Evolutionary conservation across 2,329 filamentous ascomycete genomes (phyloP).

Genomic region (Dichotomopilus funicola): DNA sequence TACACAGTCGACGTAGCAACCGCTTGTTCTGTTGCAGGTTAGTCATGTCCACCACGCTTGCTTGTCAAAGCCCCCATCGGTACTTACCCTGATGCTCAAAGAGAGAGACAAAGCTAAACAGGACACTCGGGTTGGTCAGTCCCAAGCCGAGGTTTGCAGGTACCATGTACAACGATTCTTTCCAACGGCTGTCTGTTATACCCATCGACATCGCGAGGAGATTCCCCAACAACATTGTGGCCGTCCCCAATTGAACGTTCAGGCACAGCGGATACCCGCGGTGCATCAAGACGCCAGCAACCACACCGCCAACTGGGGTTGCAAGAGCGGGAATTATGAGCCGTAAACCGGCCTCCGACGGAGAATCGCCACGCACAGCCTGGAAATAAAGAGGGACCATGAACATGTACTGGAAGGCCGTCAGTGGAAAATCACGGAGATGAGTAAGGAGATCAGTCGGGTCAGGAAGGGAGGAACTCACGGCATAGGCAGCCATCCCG

Average conservation of each 20-base stretch:
- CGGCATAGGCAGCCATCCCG: slow-evolving; percentile 56
- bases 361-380: slow-evolving; percentile 56
- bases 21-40: slow-evolving; percentile 49
- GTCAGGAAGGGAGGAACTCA: slow-evolving; percentile 29
- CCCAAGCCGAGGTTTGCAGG: slow-evolving; percentile 55
- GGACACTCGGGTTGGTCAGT: slow-evolving; percentile 50
- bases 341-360: slow-evolving; percentile 57
- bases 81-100: slow-evolving; percentile 53
- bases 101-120: slow-evolving; percentile 58
- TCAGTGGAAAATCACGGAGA: neutral
- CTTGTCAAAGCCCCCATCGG: neutral
- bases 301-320: slow-evolving; percentile 49
- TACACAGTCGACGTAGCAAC: slow-evolving; percentile 58
- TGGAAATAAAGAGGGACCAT: slow-evolving; percentile 67
- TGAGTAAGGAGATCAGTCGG: neutral
- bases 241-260: slow-evolving; percentile 46
- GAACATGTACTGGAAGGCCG: slow-evolving; percentile 49
- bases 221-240: slow-evolving; percentile 48
- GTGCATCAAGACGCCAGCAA: slow-evolving; percentile 51
- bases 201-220: slow-evolving; percentile 42
- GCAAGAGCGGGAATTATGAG: slow-evolving; percentile 58
- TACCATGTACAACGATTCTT: slow-evolving; percentile 52
- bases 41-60: neutral
- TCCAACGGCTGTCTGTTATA: slow-evolving; percentile 39
- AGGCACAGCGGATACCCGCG: slow-evolving; percentile 37